A percentile compares a stretch with the other conserved stretches of the same genome.
These are phyloP conservation scores for Scleroderma citrinum DNA, from an alignment of 768 basidiomycete genomes.

Conservation along the genomic window DNA sequence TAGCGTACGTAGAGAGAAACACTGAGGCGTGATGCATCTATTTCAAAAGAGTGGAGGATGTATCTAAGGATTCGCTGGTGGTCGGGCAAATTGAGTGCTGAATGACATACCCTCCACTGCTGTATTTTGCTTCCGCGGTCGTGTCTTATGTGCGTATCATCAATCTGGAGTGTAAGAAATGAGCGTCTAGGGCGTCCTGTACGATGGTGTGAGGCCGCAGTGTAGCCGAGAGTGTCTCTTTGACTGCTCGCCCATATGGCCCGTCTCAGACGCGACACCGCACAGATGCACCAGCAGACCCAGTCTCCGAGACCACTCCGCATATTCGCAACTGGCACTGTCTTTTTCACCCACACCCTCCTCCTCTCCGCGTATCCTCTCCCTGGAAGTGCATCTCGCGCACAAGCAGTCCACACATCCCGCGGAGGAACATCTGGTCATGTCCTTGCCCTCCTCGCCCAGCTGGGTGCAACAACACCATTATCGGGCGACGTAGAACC, in stretches of 20 bases:
- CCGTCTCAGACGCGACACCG: conserved; percentile 24
- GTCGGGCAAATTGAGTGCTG: no score
- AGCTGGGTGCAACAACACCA: conserved; percentile 41
- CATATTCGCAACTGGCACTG: conserved; percentile 72
- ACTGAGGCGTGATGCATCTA: no score
- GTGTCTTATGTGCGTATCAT: no score
- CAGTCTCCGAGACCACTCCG: conserved; percentile 42
- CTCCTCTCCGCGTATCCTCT: conserved; percentile 53
- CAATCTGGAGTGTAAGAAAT: no score
- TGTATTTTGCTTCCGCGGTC: no score
- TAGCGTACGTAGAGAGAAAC: no score
- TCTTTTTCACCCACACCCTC: conserved; percentile 74
- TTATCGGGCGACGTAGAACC: conserved; percentile 34
- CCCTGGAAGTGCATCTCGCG: conserved; percentile 55
- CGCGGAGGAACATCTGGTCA: conserved; percentile 73
- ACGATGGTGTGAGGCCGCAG: no score
- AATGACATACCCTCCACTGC: no score
- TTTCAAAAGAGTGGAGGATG: no score
- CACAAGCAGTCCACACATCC: conserved; percentile 60
- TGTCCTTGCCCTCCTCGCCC: conserved; percentile 64
- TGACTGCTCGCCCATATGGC: conserved; percentile 13
- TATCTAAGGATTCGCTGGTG: no score
- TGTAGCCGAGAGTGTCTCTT: no score
- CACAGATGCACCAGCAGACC: conserved; percentile 7
- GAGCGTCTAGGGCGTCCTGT: no score